Evolutionary conservation across 139 green algal genomes (phyloP).

Genomic region (Gonium pectorale): DNA sequence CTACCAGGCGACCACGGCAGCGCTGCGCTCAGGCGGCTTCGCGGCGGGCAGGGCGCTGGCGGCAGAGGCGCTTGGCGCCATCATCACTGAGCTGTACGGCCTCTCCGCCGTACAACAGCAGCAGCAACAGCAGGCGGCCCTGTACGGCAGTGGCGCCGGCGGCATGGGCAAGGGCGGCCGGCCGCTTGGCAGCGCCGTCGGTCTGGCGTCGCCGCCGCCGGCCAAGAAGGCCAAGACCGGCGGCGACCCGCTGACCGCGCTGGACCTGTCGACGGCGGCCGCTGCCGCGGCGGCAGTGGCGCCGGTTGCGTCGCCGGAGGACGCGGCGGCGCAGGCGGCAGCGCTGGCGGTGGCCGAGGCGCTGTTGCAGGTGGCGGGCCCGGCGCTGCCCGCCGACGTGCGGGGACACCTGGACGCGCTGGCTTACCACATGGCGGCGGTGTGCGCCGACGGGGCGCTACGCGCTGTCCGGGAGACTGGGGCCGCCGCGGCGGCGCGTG

Average conservation of each 20-base stretch:
- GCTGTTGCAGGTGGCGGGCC: slow-evolving; percentile 33
- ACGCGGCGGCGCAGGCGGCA: slow-evolving; percentile 27
- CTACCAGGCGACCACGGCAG: slow-evolving; percentile 42
- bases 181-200: background rate
- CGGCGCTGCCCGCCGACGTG: slow-evolving; percentile 47
- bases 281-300: slow-evolving; percentile 19
- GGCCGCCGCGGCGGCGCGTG: background rate
- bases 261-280: slow-evolving; percentile 17
- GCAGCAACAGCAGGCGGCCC: background rate
- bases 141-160: slow-evolving; percentile 7
- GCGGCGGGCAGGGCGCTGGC: slow-evolving; percentile 49
- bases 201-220: background rate
- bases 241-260: slow-evolving; percentile 26
- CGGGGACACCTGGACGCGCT: slow-evolving; percentile 61
- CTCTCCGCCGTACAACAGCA: slow-evolving; percentile 19
- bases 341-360: slow-evolving; percentile 17
- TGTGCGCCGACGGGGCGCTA: slow-evolving; percentile 35
- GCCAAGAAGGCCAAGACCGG: slow-evolving; percentile 32
- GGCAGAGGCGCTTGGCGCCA: slow-evolving; percentile 20
- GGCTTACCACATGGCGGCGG: slow-evolving; percentile 58
- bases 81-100: slow-evolving; percentile 67
- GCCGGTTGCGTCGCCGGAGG: background rate
- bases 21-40: slow-evolving; percentile 50
- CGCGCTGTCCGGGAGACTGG: background rate
- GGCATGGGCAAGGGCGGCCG: background rate